Evolutionary conservation across 1,284 basidiomycete species (phyloP).

Genomic region (Papiliotrema terrestris): DNA sequence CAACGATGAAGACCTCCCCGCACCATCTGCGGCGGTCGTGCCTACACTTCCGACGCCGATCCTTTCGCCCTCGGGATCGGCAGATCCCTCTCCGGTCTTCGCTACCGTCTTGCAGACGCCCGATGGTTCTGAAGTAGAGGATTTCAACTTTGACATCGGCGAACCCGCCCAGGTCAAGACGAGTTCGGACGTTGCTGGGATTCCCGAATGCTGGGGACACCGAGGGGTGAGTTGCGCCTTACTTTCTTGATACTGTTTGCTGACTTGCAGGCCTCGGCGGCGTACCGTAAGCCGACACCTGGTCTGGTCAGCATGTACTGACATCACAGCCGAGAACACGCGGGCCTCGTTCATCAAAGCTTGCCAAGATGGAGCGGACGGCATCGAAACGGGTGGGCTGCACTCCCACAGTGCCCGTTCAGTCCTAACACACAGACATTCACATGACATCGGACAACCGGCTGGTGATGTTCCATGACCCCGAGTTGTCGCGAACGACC

Average conservation of each 20-base stretch:
- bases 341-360: conserved; percentile 88
- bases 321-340: conserved; percentile 69
- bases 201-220: conserved; percentile 85
- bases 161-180: background rate
- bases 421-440: conserved; percentile 64
- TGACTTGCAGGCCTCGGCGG: conserved; percentile 66
- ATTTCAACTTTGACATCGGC: conserved; percentile 2
- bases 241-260: conserved; percentile 6
- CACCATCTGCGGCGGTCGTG: background rate
- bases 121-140: background rate
- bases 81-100: conserved; percentile 5
- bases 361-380: conserved; percentile 87
- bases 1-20: background rate
- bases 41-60: background rate
- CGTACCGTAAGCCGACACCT: conserved; percentile 55
- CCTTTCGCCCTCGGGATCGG: conserved; percentile 2
- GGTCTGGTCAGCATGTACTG: background rate
- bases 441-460: conserved; percentile 88
- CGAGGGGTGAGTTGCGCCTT: conserved; percentile 66
- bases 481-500: conserved; percentile 58
- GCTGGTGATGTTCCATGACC: conserved; percentile 95
- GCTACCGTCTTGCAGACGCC: conserved; percentile 5
- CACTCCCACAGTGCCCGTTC: too few species aligned
- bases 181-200: conserved; percentile 1
- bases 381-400: conserved; percentile 73